Evolutionary conservation across 768 basidiomycete genomes (phyloP).

Genomic region (Hygrophorus russula): DNA sequence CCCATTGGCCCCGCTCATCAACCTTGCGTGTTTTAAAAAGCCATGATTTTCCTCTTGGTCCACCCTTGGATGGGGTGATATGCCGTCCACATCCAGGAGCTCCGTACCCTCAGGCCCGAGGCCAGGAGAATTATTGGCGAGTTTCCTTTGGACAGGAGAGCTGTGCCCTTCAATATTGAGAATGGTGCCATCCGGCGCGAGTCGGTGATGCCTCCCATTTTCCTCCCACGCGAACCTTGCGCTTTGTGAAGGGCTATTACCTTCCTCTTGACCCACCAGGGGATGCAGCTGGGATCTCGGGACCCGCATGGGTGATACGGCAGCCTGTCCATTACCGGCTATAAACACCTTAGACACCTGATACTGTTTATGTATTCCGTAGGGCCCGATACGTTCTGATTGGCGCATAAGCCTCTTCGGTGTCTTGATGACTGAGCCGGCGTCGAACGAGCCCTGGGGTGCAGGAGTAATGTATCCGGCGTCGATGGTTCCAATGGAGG

Average conservation of each 20-base stretch:
- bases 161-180: not conserved
- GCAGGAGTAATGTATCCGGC: conserved; percentile 3
- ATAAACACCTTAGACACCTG: no score
- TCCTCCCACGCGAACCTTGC: no score
- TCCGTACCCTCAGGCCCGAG: not conserved
- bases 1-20: no score
- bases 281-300: not conserved
- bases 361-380: not conserved
- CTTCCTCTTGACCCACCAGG: no score
- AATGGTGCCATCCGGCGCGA: not conserved
- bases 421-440: conserved; percentile 3
- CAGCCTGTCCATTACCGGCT: not conserved
- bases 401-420: conserved; percentile 4
- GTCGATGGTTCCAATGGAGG: not conserved
- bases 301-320: not conserved
- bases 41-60: no score
- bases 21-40: no score
- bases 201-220: no score
- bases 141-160: not conserved
- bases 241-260: no score
- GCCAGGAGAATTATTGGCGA: not conserved
- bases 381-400: not conserved
- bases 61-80: no score
- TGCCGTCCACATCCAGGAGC: not conserved
- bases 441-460: conserved; percentile 2